Evolutionary conservation across 139 green algal species (phyloP), one percentile per base, ranked within the genome.

Genomic region (Tetraselmis chui): DNA sequence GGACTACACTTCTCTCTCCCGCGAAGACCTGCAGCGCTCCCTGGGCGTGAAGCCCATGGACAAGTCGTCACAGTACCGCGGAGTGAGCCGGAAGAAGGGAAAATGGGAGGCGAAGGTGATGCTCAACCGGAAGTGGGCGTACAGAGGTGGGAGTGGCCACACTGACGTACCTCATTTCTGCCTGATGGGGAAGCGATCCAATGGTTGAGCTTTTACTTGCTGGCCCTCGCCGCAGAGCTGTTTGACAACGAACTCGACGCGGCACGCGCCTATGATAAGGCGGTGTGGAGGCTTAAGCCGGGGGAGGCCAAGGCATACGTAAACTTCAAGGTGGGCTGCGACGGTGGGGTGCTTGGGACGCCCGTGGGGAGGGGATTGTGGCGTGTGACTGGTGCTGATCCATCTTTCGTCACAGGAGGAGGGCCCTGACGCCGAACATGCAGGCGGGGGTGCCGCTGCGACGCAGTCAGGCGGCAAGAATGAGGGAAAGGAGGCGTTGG

Each of bases 71-170:
- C 80, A 86, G 77, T 95, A 85, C 88, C 76, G 89, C 2, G 91
- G 91, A 11, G 91, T 95, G n/a, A 88, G 81, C 79, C 90, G 89
- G 84, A 95, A 95, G 87, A 95, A 94, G 88, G 91, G 90, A 29
- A 86, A 87, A 74, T 95, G 91, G 91, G 91, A 95, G 87, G 91
- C 91, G 75, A 95, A 95, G 89, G 91, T 95, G 31, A 94, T 94
- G 91, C 89, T 94, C 80, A 93, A 94, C 85, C 83, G 91, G 28
- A 90, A 91, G 81, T 94, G 91, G 91, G 91, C 91, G 0, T 94
- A 94, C 87, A 81, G 91, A 28, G 82, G 45, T 27, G 32, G 28
- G 75, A 27, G 59, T 25, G 25, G 59, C 25, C 59, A 27, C 59
- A 76, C 59, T 25, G 25, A 76, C 23, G 59, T 27, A 76, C 59